Conservation (phyloP, 108 stramenopile species). For the Cyclotella baltica region DNA sequence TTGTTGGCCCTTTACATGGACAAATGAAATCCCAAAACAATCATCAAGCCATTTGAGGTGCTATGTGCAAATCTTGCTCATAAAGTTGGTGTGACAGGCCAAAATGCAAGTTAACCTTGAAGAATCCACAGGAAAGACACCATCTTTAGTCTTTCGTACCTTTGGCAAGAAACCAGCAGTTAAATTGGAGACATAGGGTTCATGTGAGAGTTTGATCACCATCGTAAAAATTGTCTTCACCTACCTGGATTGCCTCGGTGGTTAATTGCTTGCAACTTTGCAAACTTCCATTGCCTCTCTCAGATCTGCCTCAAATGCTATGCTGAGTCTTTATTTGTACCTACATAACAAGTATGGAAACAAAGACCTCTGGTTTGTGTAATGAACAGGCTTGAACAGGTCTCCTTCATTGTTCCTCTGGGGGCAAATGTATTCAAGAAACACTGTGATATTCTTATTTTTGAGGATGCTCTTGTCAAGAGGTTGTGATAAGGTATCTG, state of each 20-base stretch:
- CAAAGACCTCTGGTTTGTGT: neutral
- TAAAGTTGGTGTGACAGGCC: neutral
- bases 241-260: no score
- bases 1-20: slow-evolving; percentile 8
- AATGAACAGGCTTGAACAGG: neutral
- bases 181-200: slow-evolving; percentile 12
- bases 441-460: neutral
- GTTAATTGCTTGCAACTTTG: no score
- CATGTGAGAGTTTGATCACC: slow-evolving; percentile 13
- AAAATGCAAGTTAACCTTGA: slow-evolving; percentile 12
- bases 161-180: slow-evolving; percentile 6
- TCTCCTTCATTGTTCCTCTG: neutral
- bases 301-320: neutral
- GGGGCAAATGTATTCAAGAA: neutral
- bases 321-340: neutral
- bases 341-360: neutral
- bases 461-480: no score
- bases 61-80: neutral
- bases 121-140: neutral
- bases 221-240: slow-evolving; percentile 19
- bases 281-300: slow-evolving; percentile 22
- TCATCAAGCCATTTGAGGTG: slow-evolving; percentile 6
- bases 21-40: neutral
- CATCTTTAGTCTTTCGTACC: slow-evolving; percentile 17
- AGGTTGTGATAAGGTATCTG: no score